Percentiles rank a stretch among this genome's conserved stretches.
These are phyloP conservation scores for Fusarium setosum DNA, from an alignment of 2,329 filamentous ascomycete species.

Conservation along the genomic window DNA sequence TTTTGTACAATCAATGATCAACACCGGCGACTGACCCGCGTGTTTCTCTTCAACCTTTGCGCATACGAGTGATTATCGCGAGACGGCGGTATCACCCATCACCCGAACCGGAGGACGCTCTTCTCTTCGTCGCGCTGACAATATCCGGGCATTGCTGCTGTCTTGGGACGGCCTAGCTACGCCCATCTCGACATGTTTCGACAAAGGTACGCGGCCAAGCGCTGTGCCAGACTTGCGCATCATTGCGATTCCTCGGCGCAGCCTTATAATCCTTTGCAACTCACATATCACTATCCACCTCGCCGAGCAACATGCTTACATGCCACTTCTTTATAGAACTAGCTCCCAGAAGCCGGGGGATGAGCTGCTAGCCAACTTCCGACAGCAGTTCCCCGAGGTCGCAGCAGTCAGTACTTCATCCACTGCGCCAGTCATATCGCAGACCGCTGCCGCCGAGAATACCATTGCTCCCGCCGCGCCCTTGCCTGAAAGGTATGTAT, in stretches of 20 bases:
- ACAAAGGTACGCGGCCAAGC: slow-evolving; percentile 40
- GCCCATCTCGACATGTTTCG: slow-evolving; percentile 43
- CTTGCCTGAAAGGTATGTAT: slow-evolving; percentile 46
- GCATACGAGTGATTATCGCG: slow-evolving; percentile 17
- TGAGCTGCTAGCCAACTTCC: slow-evolving; percentile 86
- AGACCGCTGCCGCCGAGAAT: slow-evolving; percentile 47
- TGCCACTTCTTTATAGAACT: slow-evolving; percentile 60
- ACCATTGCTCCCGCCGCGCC: slow-evolving; percentile 33
- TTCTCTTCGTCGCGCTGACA: slow-evolving; percentile 21
- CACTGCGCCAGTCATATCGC: slow-evolving; percentile 53
- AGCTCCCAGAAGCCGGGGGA: slow-evolving; percentile 88
- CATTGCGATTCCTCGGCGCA: background rate
- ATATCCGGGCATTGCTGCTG: slow-evolving; percentile 23
- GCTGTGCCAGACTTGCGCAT: background rate
- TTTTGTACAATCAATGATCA: slow-evolving; percentile 29
- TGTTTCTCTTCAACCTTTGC: slow-evolving; percentile 11
- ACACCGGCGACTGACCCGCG: slow-evolving; percentile 8
- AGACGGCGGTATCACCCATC: slow-evolving; percentile 7
- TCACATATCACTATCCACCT: background rate
- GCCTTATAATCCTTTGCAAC: background rate
- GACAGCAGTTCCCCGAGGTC: slow-evolving; percentile 83
- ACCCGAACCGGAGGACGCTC: slow-evolving; percentile 7
- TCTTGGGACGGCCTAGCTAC: slow-evolving; percentile 30
- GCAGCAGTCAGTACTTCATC: slow-evolving; percentile 62
- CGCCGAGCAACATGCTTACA: slow-evolving; percentile 5